Percentiles rank a stretch among this genome's conserved stretches.
These are phyloP conservation scores for Lactifluus volemus DNA, from an alignment of 768 basidiomycete species.

Conservation along the genomic window DNA sequence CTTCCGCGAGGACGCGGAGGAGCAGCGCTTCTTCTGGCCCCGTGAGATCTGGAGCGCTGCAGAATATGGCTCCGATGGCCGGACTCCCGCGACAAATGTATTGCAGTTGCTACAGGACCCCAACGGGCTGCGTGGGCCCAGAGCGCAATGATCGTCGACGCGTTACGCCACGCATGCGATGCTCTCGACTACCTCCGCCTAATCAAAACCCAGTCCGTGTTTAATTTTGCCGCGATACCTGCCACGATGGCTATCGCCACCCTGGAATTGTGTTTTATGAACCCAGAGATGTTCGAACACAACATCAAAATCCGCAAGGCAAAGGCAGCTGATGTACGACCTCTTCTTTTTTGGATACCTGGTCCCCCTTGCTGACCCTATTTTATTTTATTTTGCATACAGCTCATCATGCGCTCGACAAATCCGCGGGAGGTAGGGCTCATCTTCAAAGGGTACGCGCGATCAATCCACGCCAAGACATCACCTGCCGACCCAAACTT, in stretches of 20 bases:
- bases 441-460: slow-evolving; percentile 77
- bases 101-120: slow-evolving; percentile 54
- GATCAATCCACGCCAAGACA: slow-evolving; percentile 76
- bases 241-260: slow-evolving; percentile 95
- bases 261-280: slow-evolving; percentile 88
- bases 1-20: slow-evolving; percentile 82
- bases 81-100: slow-evolving; percentile 49
- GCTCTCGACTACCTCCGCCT: slow-evolving; percentile 84
- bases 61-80: slow-evolving; percentile 39
- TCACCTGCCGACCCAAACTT: slow-evolving; percentile 79
- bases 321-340: slow-evolving; percentile 67
- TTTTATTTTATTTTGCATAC: background rate
- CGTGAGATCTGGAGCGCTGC: slow-evolving; percentile 72
- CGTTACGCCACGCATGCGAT: slow-evolving; percentile 74
- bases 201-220: slow-evolving; percentile 84
- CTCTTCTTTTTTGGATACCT: background rate
- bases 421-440: slow-evolving; percentile 88
- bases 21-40: slow-evolving; percentile 90
- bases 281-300: slow-evolving; percentile 69
- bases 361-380: no score
- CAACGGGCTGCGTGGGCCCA: slow-evolving; percentile 71
- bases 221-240: slow-evolving; percentile 94
- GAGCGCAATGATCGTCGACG: slow-evolving; percentile 85
- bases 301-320: slow-evolving; percentile 97
- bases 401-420: slow-evolving; percentile 90